phyloP scores from a whole-genome alignment of 345 rosid genomes.

The Camelina neglecta region DNA sequence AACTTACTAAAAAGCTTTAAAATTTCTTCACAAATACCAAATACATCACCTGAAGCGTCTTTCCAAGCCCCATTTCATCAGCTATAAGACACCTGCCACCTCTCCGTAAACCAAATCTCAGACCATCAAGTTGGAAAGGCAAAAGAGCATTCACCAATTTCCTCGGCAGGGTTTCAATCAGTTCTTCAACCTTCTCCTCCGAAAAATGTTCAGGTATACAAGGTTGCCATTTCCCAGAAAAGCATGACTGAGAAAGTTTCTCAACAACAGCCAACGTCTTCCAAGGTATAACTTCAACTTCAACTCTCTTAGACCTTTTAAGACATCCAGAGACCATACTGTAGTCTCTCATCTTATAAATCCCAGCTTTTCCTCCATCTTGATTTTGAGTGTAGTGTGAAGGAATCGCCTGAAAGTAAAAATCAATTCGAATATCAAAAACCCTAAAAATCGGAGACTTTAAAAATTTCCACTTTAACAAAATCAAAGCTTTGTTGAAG shows the following conservation, averaged over 20 bases:
- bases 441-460: neutral
- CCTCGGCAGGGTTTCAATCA: conserved; percentile 66
- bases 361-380: conserved; percentile 78
- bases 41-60: conserved; percentile 80
- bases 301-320: conserved; percentile 57
- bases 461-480: neutral
- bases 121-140: conserved; percentile 91
- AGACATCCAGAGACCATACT: conserved; percentile 63
- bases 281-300: conserved; percentile 80
- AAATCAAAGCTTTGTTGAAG: neutral
- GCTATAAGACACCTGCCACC: conserved; percentile 97
- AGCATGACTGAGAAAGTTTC: conserved; percentile 61
- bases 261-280: conserved; percentile 72
- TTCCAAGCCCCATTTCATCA: conserved; percentile 99
- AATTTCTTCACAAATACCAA: neutral
- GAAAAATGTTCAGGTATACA: conserved; percentile 76
- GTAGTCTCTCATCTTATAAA: conserved; percentile 74
- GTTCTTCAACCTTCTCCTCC: conserved; percentile 64
- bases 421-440: conserved; percentile 20
- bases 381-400: conserved; percentile 78
- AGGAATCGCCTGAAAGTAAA: conserved; percentile 57
- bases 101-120: conserved; percentile 77
- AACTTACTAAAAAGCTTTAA: neutral
- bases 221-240: conserved; percentile 71
- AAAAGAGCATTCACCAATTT: conserved; percentile 62